phyloP scores from a whole-genome alignment of 1,284 basidiomycete species.

The Lignosus rhinocerotis region DNA sequence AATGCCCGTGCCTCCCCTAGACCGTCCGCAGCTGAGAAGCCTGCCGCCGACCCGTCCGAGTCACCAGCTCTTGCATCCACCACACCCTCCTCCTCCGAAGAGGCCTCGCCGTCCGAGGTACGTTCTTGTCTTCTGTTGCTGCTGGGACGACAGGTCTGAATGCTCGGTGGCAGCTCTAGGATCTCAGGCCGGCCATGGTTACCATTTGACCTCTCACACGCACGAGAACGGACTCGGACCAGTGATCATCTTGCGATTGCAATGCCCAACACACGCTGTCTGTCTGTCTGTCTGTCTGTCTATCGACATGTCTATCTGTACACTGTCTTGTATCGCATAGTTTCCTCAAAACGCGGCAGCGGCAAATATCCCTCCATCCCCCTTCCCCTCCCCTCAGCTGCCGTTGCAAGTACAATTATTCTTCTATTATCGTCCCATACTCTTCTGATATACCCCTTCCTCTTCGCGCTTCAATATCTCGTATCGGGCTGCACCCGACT shows the following conservation, averaged over 20 bases:
- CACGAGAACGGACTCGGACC: background rate
- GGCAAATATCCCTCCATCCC: no score
- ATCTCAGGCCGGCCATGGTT: background rate
- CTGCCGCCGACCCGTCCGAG: background rate
- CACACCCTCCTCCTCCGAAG: background rate
- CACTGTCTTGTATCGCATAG: constrained; percentile 13
- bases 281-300: constrained; percentile 27
- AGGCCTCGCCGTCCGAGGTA: background rate
- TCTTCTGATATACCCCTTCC: no score
- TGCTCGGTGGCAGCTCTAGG: background rate
- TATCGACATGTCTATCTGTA: constrained; percentile 16
- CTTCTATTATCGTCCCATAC: no score
- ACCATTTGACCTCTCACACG: background rate
- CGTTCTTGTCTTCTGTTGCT: background rate
- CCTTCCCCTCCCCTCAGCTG: no score
- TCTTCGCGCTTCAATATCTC: no score
- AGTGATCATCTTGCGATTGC: background rate
- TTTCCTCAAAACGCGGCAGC: background rate
- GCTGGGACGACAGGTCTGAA: background rate
- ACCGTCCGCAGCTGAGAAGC: background rate
- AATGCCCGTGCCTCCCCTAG: background rate
- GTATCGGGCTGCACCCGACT: no score
- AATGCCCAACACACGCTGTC: constrained; percentile 1
- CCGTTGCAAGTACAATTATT: no score
- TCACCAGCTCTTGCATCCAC: background rate